These are phyloP conservation scores for Trichomonascaceae sp. DNA, from an alignment of 1,139 yeast genomes.

Conservation along the genomic window DNA sequence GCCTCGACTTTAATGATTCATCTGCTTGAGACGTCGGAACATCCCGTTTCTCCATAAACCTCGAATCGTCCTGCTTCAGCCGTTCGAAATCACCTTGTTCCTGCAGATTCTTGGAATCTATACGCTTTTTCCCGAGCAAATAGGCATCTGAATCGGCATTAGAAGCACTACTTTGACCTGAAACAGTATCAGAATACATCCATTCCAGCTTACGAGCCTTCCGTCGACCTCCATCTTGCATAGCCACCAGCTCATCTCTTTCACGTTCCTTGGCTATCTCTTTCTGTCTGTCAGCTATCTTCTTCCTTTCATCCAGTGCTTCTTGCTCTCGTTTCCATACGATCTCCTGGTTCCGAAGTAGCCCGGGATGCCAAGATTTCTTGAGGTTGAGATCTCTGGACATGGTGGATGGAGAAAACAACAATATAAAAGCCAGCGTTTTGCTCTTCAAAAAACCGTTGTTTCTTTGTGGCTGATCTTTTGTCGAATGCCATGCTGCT, in stretches of 20 bases:
- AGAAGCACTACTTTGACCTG: slow-evolving; percentile 3
- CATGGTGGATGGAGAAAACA: slow-evolving; percentile 16
- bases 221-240: slow-evolving; percentile 48
- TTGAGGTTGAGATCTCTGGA: slow-evolving; percentile 83
- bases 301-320: slow-evolving; percentile 62
- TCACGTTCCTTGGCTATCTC: slow-evolving; percentile 65
- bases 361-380: slow-evolving; percentile 95
- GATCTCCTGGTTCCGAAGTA: slow-evolving; percentile 75
- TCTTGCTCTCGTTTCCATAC: slow-evolving; percentile 84
- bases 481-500: too few relatives aligned
- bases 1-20: slow-evolving; percentile 27
- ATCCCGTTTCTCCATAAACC: slow-evolving; percentile 19
- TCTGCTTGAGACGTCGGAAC: slow-evolving; percentile 17
- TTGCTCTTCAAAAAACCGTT: not conserved
- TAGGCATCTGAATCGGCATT: slow-evolving; percentile 39
- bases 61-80: slow-evolving; percentile 14
- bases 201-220: slow-evolving; percentile 54
- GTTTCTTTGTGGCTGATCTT: too few relatives aligned
- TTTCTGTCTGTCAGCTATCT: slow-evolving; percentile 55
- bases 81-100: slow-evolving; percentile 16
- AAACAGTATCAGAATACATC: slow-evolving; percentile 65
- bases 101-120: slow-evolving; percentile 32
- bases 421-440: not conserved
- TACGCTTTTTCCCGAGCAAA: slow-evolving; percentile 44
- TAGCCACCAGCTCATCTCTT: slow-evolving; percentile 48